Evolutionary conservation across 208 protist genomes (phyloP), one percentile per base, ranked within the genome.

Genomic region (Angomonas deanei): DNA sequence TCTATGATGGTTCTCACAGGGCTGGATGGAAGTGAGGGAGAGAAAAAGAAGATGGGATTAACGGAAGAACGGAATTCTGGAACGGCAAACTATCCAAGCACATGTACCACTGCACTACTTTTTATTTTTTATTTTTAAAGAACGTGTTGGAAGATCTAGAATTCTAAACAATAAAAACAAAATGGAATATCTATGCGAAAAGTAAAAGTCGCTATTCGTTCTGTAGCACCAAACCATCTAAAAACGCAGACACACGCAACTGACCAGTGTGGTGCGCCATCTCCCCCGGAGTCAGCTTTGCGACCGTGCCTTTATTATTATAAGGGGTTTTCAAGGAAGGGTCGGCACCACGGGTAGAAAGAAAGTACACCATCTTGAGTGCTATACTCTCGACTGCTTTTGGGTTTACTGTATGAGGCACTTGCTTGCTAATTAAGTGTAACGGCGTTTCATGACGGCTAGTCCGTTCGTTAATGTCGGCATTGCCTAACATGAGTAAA

Each of bases 391-490:
- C 27, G 8, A 4, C 24, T 27, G 27, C 15, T 42, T 42, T 42
- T 8, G 36, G 11, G 36, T 42, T 42, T 42, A 8, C 11, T 42
- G 8, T 42, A 8, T 42, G 8, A n/a, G 36, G 36, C 11, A 42
- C 15, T 38, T 58, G 52, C 8, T 24, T 39, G 34, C 74, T 75
- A 17, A 76, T 61, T 0, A 86, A 49, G 47, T 82, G 79, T 27
- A 86, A 55, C 6, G 79, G 30, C 0, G 79, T 86, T 2, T 65
- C 54, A 1, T 75, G 71, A 21, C 60, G 36, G 2, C 23, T 26
- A 3, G 74, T 79, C 1, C 74, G 67, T 62, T 82, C 79, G 39
- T 86, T 66, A 5, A 86, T 64, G 23, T 57, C 39, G 13, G 36
- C 61, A 23, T 46, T 56, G 23, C 75, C 80, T 0, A 75, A 23